Percentiles rank a stretch among this genome's conserved stretches.
Evolutionary conservation across 495 filamentous ascomycete genomes (phyloP).

Genomic region (Xylaria grammica): DNA sequence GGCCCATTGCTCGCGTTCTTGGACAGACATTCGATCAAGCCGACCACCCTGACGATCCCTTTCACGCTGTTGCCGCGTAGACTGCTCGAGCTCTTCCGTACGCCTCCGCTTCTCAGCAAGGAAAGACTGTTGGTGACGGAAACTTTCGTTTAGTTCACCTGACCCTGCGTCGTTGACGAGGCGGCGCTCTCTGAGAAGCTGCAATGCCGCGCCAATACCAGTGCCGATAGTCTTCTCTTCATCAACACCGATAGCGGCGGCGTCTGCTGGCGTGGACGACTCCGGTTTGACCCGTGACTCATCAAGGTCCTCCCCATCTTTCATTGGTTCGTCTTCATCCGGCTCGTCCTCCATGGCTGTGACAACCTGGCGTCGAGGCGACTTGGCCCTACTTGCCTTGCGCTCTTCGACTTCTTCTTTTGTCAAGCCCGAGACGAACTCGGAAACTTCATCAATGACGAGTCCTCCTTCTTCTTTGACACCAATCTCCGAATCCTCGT

Average conservation of each 20-base stretch:
- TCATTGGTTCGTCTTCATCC: conserved; percentile 52
- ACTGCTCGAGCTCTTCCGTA: conserved; percentile 75
- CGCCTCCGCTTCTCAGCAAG: conserved; percentile 74
- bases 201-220: conserved; percentile 81
- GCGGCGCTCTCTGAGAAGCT: conserved; percentile 81
- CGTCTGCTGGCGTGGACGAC: conserved; percentile 50
- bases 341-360: conserved; percentile 59
- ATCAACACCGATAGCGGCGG: conserved; percentile 77
- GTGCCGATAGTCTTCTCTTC: conserved; percentile 78
- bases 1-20: conserved; percentile 89
- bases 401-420: conserved; percentile 72
- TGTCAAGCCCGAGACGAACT: conserved; percentile 87
- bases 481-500: conserved; percentile 46
- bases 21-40: conserved; percentile 83
- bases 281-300: conserved; percentile 66
- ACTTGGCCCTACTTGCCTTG: conserved; percentile 49
- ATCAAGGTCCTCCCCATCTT: conserved; percentile 49
- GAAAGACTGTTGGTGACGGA: conserved; percentile 81
- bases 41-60: conserved; percentile 80
- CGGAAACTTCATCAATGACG: conserved; percentile 91
- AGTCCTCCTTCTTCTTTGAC: conserved; percentile 66
- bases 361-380: conserved; percentile 36
- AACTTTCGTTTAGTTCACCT: conserved; percentile 67
- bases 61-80: conserved; percentile 83
- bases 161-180: conserved; percentile 69